Base-by-base conservation (phyloP, 306 rosid genomes). In the Cucurbita argyrosperma region DNA sequence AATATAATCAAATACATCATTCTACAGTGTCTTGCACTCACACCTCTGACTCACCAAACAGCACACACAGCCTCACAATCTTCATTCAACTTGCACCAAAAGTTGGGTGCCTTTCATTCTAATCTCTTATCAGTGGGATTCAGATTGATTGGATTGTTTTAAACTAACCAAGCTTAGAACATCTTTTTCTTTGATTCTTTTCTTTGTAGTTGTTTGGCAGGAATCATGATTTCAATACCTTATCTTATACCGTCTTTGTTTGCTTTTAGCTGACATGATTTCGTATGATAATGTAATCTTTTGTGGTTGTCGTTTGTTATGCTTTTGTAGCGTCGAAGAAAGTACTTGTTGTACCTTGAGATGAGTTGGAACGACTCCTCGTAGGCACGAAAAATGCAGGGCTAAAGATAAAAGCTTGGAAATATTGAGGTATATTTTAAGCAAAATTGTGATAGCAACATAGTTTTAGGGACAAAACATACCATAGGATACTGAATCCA, bases 21-120 rank as follows among this genome's bases (percentile, higher is more conserved):
- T 18, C 72, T 19, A 66, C 72, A 6, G 52, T 47, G 8, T 15
- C 15, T 47, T 47, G 52, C 52, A 47, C 52, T 47, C 52, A 47
- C 52, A 47, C 52, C 52, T 47, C 13, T 47, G 52, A 47, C 52
- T 47, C 52, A 47, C 52, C 13, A 47, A 47, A 47, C 52, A 47
- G 35, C 35, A 47, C 13, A 11, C 52, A 47, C 15, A 47, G 52
- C 13, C 52, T 47, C 52, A 47, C 16, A 38, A 18, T 18, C 42
- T 64, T 40, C 71, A 40, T 64, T 64, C 71, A 64, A 64, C 71
- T 64, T 64, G 51, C 71, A 64, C 72, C 72, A 13, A 66, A 45
- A 43, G 3, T 66, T 66, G 53, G 54, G 38, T 66, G 53, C 72
- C 45, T 23, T 66, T 12, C 3, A 18, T 65, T 10, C 72, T 43